Percentiles rank a stretch among this genome's conserved stretches.
phyloP scores from a whole-genome alignment of 768 basidiomycete genomes.

The Leccinum rimulosum region DNA sequence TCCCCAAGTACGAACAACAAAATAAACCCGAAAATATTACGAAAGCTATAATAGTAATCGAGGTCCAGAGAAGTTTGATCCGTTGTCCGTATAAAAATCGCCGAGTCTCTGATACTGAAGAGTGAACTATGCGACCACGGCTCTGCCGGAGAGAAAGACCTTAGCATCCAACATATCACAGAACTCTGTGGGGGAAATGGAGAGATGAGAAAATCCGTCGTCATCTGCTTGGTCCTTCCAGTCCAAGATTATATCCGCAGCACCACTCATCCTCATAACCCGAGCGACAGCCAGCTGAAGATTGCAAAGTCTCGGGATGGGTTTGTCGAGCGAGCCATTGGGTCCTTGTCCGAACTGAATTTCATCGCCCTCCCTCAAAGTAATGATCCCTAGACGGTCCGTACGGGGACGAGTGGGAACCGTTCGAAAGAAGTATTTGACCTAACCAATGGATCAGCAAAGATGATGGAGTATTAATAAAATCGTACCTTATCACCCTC shows the following conservation, averaged over 20 bases:
- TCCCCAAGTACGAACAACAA: too few relatives aligned
- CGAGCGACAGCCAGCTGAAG: constrained; percentile 6
- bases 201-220: too few relatives aligned
- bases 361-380: constrained; percentile 4
- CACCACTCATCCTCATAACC: constrained; percentile 8
- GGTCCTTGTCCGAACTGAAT: constrained; percentile 3
- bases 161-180: too few relatives aligned
- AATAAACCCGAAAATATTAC: too few relatives aligned
- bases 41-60: too few relatives aligned
- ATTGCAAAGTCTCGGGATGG: background rate
- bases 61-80: too few relatives aligned
- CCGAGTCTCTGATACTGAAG: too few relatives aligned
- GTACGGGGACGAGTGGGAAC: background rate
- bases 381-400: background rate
- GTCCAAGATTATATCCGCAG: constrained; percentile 4
- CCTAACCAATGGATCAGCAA: background rate
- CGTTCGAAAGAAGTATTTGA: background rate
- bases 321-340: background rate
- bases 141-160: too few relatives aligned
- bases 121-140: too few relatives aligned
- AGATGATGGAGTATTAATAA: background rate
- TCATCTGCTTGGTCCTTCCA: constrained; percentile 4
- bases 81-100: too few relatives aligned
- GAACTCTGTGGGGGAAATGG: too few relatives aligned
- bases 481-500: constrained; percentile 1